A percentile compares a stretch with the other conserved stretches of the same genome.
phyloP scores from a whole-genome alignment of 441 rosid species.

The Adansonia rubrostipa region DNA sequence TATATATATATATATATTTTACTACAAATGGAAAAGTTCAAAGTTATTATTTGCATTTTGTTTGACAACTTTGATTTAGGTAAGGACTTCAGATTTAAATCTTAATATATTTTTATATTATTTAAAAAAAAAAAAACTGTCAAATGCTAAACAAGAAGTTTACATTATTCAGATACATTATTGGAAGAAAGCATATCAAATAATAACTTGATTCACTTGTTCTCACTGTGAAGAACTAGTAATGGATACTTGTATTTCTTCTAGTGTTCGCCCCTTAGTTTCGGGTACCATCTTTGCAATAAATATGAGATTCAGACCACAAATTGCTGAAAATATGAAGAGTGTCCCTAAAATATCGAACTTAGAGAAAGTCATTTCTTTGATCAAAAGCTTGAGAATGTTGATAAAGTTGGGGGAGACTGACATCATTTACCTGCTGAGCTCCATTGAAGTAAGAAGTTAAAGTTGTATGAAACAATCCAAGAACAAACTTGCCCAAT shows the following conservation, averaged over 20 bases:
- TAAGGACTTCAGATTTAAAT: no score
- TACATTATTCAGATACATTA: background rate
- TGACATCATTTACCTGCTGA: conserved; percentile 41
- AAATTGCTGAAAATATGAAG: conserved; percentile 44
- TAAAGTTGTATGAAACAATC: conserved; percentile 52
- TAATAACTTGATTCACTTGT: background rate
- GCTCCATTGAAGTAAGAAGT: conserved; percentile 59
- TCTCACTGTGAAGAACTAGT: background rate
- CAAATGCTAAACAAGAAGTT: no score
- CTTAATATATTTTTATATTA: no score
- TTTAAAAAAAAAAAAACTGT: no score
- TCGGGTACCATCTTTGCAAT: conserved; percentile 60
- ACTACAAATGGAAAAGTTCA: no score
- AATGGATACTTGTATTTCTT: conserved; percentile 37
- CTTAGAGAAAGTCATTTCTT: background rate
- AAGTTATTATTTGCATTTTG: no score
- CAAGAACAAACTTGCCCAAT: conserved; percentile 40
- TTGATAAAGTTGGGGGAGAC: background rate
- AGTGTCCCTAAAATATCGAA: conserved; percentile 46
- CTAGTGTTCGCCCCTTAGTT: conserved; percentile 56
- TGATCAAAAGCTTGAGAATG: background rate
- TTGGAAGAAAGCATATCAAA: background rate
- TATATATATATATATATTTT: no score
- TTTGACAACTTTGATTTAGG: no score
- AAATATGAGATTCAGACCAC: conserved; percentile 44